These are phyloP conservation scores for Podila horticola DNA, from an alignment of 192 early-diverging fungal species.

Conservation along the genomic window DNA sequence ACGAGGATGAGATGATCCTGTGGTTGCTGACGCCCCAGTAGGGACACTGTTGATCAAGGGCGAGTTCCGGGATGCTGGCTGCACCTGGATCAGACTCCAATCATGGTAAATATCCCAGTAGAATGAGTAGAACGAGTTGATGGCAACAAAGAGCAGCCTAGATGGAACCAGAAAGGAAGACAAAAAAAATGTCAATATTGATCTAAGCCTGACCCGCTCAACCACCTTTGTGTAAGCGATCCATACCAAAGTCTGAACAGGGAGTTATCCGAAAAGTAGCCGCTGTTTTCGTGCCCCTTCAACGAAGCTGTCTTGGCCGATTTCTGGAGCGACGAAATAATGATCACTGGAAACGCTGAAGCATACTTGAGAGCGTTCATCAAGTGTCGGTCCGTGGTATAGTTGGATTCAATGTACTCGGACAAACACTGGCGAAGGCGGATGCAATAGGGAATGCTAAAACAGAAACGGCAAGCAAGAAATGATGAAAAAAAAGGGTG, in stretches of 20 bases:
- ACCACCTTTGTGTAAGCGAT: conserved; percentile 9
- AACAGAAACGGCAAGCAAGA: conserved; percentile 5
- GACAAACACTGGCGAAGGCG: conserved; percentile 83
- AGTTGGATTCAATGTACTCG: conserved; percentile 71
- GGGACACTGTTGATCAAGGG: conserved; percentile 35
- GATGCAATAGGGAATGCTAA: conserved; percentile 80
- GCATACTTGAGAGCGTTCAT: conserved; percentile 95
- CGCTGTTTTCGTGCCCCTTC: conserved; percentile 20
- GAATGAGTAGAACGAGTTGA: conserved; percentile 94
- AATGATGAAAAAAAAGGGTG: conserved; percentile 1
- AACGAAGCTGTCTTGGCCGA: conserved; percentile 36
- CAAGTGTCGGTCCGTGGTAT: conserved; percentile 72
- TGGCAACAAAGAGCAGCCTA: conserved; percentile 69
- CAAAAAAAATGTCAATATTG: conserved; percentile 22
- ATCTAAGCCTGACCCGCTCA: conserved; percentile 16
- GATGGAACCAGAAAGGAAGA: not conserved
- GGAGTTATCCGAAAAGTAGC: conserved; percentile 40
- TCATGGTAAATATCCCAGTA: conserved; percentile 97
- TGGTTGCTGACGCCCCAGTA: not conserved
- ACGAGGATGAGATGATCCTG: conserved; percentile 12
- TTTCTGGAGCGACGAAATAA: conserved; percentile 63
- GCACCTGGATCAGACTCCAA: conserved; percentile 75
- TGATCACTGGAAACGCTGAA: conserved; percentile 83
- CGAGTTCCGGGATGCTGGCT: conserved; percentile 33
- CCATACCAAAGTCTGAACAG: conserved; percentile 49